phyloP scores from a whole-genome alignment of 1,284 basidiomycete genomes.

The Erythrobasidium hasegawianum region DNA sequence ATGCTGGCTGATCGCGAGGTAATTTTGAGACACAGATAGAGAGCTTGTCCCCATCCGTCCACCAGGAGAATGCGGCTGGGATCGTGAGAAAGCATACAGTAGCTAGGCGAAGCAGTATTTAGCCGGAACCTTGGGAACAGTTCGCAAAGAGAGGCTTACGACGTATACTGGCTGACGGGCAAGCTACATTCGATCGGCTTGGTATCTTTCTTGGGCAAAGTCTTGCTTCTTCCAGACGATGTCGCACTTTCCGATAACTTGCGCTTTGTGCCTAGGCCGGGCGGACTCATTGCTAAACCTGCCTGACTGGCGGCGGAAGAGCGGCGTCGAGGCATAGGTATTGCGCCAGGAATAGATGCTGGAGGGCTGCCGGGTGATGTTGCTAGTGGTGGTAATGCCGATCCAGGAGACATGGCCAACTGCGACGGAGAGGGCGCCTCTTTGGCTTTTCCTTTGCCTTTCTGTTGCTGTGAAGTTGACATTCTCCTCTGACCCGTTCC shows the following conservation, averaged over 20 bases:
- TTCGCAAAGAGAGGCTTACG: background rate
- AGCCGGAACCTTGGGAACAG: background rate
- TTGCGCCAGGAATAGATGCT: background rate
- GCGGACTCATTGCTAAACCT: background rate
- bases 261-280: conserved; percentile 12
- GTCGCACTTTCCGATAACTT: conserved; percentile 28
- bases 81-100: conserved; percentile 8
- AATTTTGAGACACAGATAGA: conserved; percentile 60
- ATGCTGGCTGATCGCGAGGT: conserved; percentile 46
- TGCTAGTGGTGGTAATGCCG: background rate
- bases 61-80: conserved; percentile 58
- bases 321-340: conserved; percentile 1
- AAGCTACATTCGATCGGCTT: conserved; percentile 17
- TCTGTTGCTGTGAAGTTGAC: conserved; percentile 1
- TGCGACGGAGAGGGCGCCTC: background rate
- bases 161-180: conserved; percentile 19
- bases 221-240: conserved; percentile 29
- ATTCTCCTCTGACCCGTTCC: conserved; percentile 4
- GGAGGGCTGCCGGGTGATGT: conserved; percentile 1
- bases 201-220: background rate
- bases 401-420: background rate
- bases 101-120: background rate
- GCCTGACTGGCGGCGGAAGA: conserved; percentile 17
- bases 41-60: conserved; percentile 70
- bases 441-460: conserved; percentile 22